phyloP scores from a whole-genome alignment of 306 rosid species.

The Acacia confusa region DNA sequence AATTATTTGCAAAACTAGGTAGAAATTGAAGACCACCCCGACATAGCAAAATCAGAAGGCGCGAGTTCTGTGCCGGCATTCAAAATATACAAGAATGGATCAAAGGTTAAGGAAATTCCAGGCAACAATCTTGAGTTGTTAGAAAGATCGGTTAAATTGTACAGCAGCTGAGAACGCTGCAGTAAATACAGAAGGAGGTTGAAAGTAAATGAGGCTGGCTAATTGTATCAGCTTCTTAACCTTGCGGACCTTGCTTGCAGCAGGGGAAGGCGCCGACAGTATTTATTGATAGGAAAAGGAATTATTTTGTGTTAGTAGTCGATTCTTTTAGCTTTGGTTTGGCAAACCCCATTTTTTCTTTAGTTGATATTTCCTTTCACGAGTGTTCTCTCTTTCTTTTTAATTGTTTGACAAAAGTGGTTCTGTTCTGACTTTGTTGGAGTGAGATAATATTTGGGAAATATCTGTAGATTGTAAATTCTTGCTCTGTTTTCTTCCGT shows the following conservation, averaged over 20 bases:
- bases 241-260: not conserved
- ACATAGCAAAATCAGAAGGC: slow-evolving; percentile 73
- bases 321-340: slow-evolving; percentile 23
- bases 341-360: not conserved
- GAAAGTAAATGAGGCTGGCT: slow-evolving; percentile 10
- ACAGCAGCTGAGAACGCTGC: slow-evolving; percentile 51
- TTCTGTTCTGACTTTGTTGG: not conserved
- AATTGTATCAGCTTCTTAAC: slow-evolving; percentile 21
- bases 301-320: slow-evolving; percentile 8
- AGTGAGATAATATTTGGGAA: not conserved
- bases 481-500: not conserved
- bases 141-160: slow-evolving; percentile 75
- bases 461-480: slow-evolving; percentile 2
- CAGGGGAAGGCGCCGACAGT: not conserved
- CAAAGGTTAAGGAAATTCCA: slow-evolving; percentile 71
- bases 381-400: not conserved
- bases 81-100: slow-evolving; percentile 87
- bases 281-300: slow-evolving; percentile 1
- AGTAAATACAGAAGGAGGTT: not conserved
- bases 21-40: slow-evolving; percentile 84
- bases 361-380: not conserved
- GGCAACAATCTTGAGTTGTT: slow-evolving; percentile 57
- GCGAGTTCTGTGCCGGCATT: slow-evolving; percentile 64
- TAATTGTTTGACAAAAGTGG: not conserved
- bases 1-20: slow-evolving; percentile 49